Percentiles rank a stretch among this genome's conserved stretches.
Evolutionary conservation across 1,284 basidiomycete genomes (phyloP).

Genomic region (Leccinum pachyderme): DNA sequence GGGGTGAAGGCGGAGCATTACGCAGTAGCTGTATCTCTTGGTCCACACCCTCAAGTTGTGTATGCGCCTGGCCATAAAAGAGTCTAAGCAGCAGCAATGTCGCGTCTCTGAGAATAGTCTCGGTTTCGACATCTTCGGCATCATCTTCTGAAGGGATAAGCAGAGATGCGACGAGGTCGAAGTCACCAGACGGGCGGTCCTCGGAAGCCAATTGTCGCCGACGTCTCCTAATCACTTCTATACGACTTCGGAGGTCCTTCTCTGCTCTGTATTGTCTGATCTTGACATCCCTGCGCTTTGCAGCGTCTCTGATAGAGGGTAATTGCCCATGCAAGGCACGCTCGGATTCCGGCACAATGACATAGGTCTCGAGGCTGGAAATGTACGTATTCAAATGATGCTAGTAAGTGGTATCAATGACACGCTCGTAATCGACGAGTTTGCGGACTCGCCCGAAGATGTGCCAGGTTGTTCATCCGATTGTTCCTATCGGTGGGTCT

Average conservation of each 20-base stretch:
- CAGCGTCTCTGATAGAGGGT: constrained; percentile 56
- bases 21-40: constrained; percentile 76
- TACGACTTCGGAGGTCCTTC: constrained; percentile 69
- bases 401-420: constrained; percentile 38
- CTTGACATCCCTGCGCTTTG: constrained; percentile 76
- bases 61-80: constrained; percentile 66
- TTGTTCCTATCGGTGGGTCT: constrained; percentile 57
- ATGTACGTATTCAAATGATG: constrained; percentile 58
- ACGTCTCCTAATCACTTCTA: constrained; percentile 60
- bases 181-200: constrained; percentile 45
- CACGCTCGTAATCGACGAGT: constrained; percentile 14
- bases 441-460: constrained; percentile 56
- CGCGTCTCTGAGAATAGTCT: constrained; percentile 65
- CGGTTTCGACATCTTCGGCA: constrained; percentile 58
- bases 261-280: constrained; percentile 86
- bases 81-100: constrained; percentile 72
- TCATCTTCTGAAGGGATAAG: constrained; percentile 49
- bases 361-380: constrained; percentile 62
- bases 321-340: constrained; percentile 50
- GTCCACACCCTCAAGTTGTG: constrained; percentile 65
- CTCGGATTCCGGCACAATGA: constrained; percentile 65
- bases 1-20: constrained; percentile 47
- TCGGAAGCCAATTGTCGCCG: constrained; percentile 39
- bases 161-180: constrained; percentile 61
- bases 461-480: constrained; percentile 54